Evolutionary conservation across 805 yeast species (phyloP).

Genomic region (Clavispora phyllophila): DNA sequence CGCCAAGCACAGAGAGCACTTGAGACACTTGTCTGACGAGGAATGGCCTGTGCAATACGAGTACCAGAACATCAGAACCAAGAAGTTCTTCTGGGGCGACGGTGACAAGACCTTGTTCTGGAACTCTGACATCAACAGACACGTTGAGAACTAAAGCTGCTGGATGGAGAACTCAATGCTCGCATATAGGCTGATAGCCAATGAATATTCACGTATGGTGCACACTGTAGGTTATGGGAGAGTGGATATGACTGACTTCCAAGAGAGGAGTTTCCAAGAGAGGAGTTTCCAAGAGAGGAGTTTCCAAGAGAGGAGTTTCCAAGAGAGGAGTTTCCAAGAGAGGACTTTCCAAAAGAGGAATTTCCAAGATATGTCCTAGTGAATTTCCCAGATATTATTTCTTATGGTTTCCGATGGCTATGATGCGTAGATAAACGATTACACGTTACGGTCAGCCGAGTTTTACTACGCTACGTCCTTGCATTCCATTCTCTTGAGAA

Average conservation of each 20-base stretch:
- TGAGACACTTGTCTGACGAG: constrained; percentile 69
- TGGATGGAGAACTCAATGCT: background rate
- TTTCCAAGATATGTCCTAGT: too few species aligned
- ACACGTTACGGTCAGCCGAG: too few species aligned
- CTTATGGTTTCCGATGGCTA: too few species aligned
- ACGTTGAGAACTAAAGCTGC: constrained; percentile 37
- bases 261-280: too few species aligned
- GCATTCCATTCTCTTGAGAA: too few species aligned
- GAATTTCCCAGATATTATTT: too few species aligned
- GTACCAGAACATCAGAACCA: constrained; percentile 84
- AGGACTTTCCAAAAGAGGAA: too few species aligned
- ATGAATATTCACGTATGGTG: background rate
- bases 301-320: too few species aligned
- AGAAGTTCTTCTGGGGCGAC: constrained; percentile 97
- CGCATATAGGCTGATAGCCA: constrained; percentile 1
- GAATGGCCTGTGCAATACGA: constrained; percentile 92
- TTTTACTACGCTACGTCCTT: too few species aligned
- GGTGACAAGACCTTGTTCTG: constrained; percentile 97
- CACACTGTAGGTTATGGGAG: background rate
- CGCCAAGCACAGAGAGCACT: constrained; percentile 82
- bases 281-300: too few species aligned
- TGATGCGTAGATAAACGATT: too few species aligned
- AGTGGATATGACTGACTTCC: background rate
- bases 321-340: too few species aligned
- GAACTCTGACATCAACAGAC: constrained; percentile 90